phyloP scores from a whole-genome alignment of 1,139 yeast genomes.

The Geotrichum candidum region DNA sequence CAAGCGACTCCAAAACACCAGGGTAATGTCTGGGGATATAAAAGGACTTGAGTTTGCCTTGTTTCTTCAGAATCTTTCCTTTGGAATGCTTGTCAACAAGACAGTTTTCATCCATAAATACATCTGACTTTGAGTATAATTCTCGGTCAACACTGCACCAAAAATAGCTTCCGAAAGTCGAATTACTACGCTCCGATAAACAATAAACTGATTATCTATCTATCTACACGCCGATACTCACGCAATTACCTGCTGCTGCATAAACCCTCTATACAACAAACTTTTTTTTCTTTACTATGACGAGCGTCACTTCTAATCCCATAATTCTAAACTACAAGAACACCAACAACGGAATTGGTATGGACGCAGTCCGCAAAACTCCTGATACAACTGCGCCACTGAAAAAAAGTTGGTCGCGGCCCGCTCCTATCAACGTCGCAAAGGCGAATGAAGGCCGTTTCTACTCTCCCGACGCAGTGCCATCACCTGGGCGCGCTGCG shows the following conservation, averaged over 20 bases:
- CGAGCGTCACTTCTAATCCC: background rate
- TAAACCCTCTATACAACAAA: too few relatives aligned
- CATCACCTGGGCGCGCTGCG: constrained; percentile 28
- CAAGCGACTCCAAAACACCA: too few relatives aligned
- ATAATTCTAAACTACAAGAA: background rate
- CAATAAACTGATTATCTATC: too few relatives aligned
- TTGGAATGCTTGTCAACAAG: background rate
- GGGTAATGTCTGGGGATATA: background rate
- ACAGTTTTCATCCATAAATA: background rate
- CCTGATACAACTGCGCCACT: background rate
- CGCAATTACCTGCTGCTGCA: too few relatives aligned
- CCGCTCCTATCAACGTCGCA: constrained; percentile 11
- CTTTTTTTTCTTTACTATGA: background rate
- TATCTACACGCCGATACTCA: too few relatives aligned
- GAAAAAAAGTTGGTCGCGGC: background rate
- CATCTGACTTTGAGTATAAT: background rate
- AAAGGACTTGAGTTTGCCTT: background rate
- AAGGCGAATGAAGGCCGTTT: constrained; percentile 5
- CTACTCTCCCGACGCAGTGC: background rate
- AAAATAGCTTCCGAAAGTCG: background rate
- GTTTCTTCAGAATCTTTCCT: background rate
- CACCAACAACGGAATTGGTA: background rate
- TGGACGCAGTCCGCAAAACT: background rate
- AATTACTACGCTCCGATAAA: too few relatives aligned
- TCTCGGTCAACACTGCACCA: background rate